Evolutionary conservation across 140 eudicot genomes (phyloP).

Genomic region (Bidens hawaiensis): DNA sequence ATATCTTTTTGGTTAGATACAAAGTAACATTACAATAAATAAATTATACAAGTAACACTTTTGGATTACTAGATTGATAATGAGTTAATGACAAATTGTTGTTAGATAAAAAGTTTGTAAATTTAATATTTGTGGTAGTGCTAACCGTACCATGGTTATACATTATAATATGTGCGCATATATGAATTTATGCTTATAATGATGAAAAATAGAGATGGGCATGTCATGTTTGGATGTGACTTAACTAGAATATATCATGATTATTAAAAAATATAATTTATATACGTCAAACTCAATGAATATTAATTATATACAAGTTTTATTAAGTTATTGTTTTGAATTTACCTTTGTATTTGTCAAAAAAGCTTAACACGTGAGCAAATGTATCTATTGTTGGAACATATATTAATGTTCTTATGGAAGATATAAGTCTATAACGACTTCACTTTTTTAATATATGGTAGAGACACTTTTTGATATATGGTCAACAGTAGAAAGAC

Average conservation of each 20-base stretch:
- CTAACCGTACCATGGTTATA: not conserved
- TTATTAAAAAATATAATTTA: not conserved
- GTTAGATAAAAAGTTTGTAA: not conserved
- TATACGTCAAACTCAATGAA: not conserved
- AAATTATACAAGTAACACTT: not conserved
- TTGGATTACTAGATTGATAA: not conserved
- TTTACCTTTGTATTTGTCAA: not conserved
- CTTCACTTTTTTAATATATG: not conserved
- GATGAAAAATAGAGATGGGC: constrained; percentile 19
- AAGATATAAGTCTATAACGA: not conserved
- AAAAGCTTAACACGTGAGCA: not conserved
- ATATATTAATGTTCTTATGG: not conserved
- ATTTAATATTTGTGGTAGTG: not conserved
- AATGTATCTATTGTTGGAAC: not conserved
- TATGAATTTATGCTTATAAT: too few relatives aligned
- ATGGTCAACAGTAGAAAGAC: not conserved
- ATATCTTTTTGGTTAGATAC: not conserved
- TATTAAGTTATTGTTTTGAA: not conserved
- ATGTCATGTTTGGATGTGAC: constrained; percentile 7
- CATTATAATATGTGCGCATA: not conserved
- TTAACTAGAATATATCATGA: not conserved
- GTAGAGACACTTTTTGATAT: not conserved
- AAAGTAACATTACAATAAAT: not conserved
- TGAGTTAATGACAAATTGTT: not conserved
- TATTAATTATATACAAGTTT: not conserved